phyloP scores from a whole-genome alignment of 2,329 filamentous ascomycete genomes.

The Xylariaceae sp. region DNA sequence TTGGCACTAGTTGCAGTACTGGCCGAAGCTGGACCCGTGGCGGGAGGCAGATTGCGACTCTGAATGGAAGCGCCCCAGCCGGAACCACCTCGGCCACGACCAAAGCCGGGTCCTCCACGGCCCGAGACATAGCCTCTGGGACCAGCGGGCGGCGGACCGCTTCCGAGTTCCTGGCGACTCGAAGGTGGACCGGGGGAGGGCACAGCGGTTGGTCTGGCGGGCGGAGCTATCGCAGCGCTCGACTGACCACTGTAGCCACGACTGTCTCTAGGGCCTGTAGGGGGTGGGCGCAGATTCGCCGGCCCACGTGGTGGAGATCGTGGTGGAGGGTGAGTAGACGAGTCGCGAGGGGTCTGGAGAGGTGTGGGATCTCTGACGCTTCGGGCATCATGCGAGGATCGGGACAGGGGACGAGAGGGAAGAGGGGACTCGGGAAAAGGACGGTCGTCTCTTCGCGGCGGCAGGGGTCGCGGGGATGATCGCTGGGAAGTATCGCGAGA shows the following conservation, averaged over 20 bases:
- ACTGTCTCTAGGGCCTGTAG: slow-evolving; percentile 45
- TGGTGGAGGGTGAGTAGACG: slow-evolving; percentile 21
- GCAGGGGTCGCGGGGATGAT: slow-evolving; percentile 51
- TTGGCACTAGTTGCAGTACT: slow-evolving; percentile 35
- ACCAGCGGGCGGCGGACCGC: slow-evolving; percentile 49
- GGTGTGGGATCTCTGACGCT: slow-evolving; percentile 27
- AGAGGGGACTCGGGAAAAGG: slow-evolving; percentile 45
- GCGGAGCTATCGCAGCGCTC: slow-evolving; percentile 28
- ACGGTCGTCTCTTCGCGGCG: slow-evolving; percentile 44
- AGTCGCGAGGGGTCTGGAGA: slow-evolving; percentile 23
- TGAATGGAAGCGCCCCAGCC: slow-evolving; percentile 38
- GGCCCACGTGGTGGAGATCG: slow-evolving; percentile 55
- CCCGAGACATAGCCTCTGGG: slow-evolving; percentile 53
- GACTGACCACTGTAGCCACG: slow-evolving; percentile 31
- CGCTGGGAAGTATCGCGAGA: slow-evolving; percentile 51
- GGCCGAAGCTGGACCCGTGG: slow-evolving; percentile 35
- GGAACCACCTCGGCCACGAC: slow-evolving; percentile 44
- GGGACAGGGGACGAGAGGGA: slow-evolving; percentile 28
- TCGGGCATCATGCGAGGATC: slow-evolving; percentile 28
- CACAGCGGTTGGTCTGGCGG: slow-evolving; percentile 30
- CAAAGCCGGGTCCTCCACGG: slow-evolving; percentile 42
- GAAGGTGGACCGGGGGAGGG: slow-evolving; percentile 19
- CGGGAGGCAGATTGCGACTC: slow-evolving; percentile 29
- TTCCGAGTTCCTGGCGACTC: slow-evolving; percentile 35
- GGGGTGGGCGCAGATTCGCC: slow-evolving; percentile 50